Base-by-base conservation (phyloP, 2,329 filamentous ascomycete species). In the Diaporthe longicolla region DNA sequence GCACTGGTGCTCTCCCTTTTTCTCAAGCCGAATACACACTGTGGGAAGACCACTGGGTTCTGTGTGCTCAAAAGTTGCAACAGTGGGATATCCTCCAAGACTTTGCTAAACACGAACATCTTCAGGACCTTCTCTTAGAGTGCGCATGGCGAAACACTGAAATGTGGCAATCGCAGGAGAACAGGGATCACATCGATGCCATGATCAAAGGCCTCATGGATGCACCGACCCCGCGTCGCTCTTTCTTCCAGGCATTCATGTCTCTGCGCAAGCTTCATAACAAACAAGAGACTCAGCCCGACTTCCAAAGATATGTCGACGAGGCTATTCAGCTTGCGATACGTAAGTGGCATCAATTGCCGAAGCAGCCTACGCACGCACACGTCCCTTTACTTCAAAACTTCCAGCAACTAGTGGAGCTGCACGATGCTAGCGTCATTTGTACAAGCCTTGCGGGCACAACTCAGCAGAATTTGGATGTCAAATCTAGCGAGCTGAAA, bases 221-320 rank as follows among this genome's bases (percentile, higher is more conserved):
- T 83, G 96, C 97, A 0, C 97, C 97, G 1, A 99, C 97, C 0
- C 95, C 97, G 29, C 89, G 97, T 74, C 90, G 97, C 71, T 93
- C 95, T 54, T 99, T 99, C 88, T 99, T 99, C 91, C 95, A 98
- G 82, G 95, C 96, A 0, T 99, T 99, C 85, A 98, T 98, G 93
- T 94, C 95, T 2, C 88, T 99, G 48, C 91, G 99, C 76, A 98
- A 98, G 83, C 92, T 97, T 77, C 96, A 98, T 83, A 93, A 94
- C 78, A 96, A 97, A 84, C 92, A 94, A 76, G 96, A 98, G 82
- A 89, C 89, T 7, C 87, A 89, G 21, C 89, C 89, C 54, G 96
- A 98, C 70, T 98, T 99, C 83, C 93, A 93, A 76, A 92, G 95
- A 73, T 90, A 97, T 29, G 98, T 95, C 79, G 97, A 99, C 79